Evolutionary conservation across 2,329 filamentous ascomycete species (phyloP).

Genomic region (Aspergillus sergii): DNA sequence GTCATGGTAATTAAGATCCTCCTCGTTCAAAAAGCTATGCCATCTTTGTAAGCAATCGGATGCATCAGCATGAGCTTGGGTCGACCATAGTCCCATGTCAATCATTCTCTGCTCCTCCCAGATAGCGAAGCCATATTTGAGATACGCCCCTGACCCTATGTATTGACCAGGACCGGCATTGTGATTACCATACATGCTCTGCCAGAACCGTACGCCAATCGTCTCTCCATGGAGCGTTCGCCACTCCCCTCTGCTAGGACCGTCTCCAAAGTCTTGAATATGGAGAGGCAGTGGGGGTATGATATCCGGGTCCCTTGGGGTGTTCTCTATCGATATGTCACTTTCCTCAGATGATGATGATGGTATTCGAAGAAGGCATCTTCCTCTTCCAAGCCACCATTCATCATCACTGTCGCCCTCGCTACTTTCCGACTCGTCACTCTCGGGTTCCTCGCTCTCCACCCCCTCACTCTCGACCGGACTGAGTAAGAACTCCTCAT

Average conservation of each 20-base stretch:
- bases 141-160: neutral
- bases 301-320: neutral
- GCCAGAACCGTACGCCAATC: neutral
- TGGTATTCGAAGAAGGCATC: neutral
- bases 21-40: neutral
- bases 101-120: constrained; percentile 7
- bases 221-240: neutral
- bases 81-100: constrained; percentile 3
- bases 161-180: neutral
- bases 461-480: neutral
- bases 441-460: neutral
- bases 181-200: neutral
- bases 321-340: neutral
- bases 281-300: neutral
- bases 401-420: neutral
- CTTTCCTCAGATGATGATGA: neutral
- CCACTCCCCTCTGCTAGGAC: neutral
- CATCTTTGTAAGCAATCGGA: neutral
- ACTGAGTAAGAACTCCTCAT: neutral
- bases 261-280: neutral
- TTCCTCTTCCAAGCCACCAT: rapidly evolving
- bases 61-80: neutral
- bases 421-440: neutral
- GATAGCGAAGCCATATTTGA: constrained; percentile 2
- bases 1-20: neutral